Evolutionary conservation across 345 rosid species (phyloP), one percentile per base, ranked within the genome.

Genomic region (Syzygium oleosum): DNA sequence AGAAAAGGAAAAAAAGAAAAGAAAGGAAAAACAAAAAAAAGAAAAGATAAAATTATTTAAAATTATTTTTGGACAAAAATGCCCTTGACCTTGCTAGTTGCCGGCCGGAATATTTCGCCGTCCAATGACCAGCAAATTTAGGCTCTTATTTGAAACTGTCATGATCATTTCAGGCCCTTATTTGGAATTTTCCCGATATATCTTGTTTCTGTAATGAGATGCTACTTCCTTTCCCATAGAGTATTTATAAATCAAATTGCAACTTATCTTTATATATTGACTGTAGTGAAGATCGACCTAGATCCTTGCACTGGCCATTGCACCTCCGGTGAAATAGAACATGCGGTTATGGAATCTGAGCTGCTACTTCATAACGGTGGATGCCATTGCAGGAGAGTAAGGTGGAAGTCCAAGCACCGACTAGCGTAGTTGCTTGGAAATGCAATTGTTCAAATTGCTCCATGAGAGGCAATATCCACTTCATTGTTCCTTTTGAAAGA

Each of bases 391-490:
- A 86, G 92, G 77, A 95, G 89, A 87, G 94, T 95, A 49, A 92
- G 95, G 87, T 97, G 99, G 91, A 91, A 86, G 95, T 93, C 19
- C 88, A 84, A 90, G 97, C 98, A 5, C 89, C 95, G 31, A 61
- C 68, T 11, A 94, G 90, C 46, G 93, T 95, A 4, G 91, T 94
- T 10, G 96, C 91, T 51, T 95, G 98, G 98, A 86, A 89, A 21
- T 97, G 99, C 93, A 92, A 93, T 91, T 96, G 99, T 90, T 91
- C 98, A 5, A 90, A 91, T 88, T 97, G 99, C 86, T 94, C 92
- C 65, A 94, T 95, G 98, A 94, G 97, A 86, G 98, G 95, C 87
- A 95, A 94, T 89, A 87, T 90, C 51, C 89, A 92, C 89, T 94
- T 96, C 92, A 68, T 92, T 55, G 94, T 95, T 68, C 99, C 99